These are phyloP conservation scores for Prunus mira DNA, from an alignment of 306 rosid species.

Conservation along the genomic window DNA sequence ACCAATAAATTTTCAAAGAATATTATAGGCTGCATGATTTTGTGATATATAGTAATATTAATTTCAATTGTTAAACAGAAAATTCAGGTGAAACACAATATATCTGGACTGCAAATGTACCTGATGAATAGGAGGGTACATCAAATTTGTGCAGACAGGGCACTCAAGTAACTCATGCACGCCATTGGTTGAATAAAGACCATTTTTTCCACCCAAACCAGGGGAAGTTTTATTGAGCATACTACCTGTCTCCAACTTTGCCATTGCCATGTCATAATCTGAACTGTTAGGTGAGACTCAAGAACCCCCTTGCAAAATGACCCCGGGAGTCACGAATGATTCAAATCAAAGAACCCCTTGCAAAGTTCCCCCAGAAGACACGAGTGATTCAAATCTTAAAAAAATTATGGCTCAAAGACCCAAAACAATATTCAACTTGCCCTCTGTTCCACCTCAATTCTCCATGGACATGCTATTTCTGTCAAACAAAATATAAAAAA, in stretches of 20 bases:
- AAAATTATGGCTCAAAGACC: conserved; percentile 20
- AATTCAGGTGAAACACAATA: neutral
- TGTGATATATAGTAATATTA: neutral
- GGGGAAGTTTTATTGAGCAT: conserved; percentile 35
- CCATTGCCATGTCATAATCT: conserved; percentile 52
- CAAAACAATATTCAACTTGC: conserved; percentile 18
- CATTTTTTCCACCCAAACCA: conserved; percentile 52
- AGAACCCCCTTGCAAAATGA: conserved; percentile 62
- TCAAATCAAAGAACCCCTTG: conserved; percentile 32
- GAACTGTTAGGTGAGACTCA: conserved; percentile 47
- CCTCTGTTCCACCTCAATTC: conserved; percentile 23
- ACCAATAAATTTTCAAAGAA: neutral
- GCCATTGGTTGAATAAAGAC: conserved; percentile 63
- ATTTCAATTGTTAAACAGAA: neutral
- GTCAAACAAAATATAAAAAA: conserved; percentile 19
- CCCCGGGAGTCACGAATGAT: conserved; percentile 67
- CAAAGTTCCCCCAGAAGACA: conserved; percentile 75
- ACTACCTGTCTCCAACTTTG: conserved; percentile 54
- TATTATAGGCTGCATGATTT: neutral
- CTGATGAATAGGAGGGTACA: conserved; percentile 98
- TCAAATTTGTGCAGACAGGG: conserved; percentile 74
- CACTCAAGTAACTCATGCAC: conserved; percentile 87
- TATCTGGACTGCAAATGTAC: conserved; percentile 35
- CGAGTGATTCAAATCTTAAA: conserved; percentile 28
- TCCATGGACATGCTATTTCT: conserved; percentile 25